Conservation (phyloP, 345 rosid species). For the Citrus trifoliata region DNA sequence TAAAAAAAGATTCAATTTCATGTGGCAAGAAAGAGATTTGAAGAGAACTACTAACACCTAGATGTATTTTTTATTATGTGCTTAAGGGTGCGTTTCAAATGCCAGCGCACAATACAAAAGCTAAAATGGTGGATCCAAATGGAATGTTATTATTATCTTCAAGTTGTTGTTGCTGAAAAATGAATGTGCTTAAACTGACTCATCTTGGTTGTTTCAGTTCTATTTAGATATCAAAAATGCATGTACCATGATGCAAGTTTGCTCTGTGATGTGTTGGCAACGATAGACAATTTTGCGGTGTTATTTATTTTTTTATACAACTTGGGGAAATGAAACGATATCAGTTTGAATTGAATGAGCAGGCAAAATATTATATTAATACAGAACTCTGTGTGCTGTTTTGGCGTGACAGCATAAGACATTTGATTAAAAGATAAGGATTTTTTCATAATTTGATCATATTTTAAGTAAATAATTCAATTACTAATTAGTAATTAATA, state of each 20-base stretch:
- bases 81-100: not conserved
- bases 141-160: not conserved
- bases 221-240: not conserved
- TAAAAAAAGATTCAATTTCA: not conserved
- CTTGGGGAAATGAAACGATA: not conserved
- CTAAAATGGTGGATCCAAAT: not conserved
- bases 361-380: not conserved
- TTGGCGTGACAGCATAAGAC: too few species aligned
- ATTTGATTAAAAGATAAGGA: too few species aligned
- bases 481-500: too few species aligned
- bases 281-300: not conserved
- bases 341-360: not conserved
- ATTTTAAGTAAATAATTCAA: too few species aligned
- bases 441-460: rapidly evolving
- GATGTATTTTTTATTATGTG: not conserved
- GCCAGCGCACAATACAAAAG: not conserved
- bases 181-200: not conserved
- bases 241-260: not conserved
- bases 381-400: not conserved
- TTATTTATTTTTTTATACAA: not conserved
- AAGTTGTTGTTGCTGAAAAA: not conserved
- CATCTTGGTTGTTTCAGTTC: not conserved
- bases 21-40: not conserved
- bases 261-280: not conserved
- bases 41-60: not conserved